A percentile compares a stretch with the other conserved stretches of the same genome.
These are phyloP conservation scores for Fragaria vesca DNA, from an alignment of 306 rosid species.

Conservation along the genomic window DNA sequence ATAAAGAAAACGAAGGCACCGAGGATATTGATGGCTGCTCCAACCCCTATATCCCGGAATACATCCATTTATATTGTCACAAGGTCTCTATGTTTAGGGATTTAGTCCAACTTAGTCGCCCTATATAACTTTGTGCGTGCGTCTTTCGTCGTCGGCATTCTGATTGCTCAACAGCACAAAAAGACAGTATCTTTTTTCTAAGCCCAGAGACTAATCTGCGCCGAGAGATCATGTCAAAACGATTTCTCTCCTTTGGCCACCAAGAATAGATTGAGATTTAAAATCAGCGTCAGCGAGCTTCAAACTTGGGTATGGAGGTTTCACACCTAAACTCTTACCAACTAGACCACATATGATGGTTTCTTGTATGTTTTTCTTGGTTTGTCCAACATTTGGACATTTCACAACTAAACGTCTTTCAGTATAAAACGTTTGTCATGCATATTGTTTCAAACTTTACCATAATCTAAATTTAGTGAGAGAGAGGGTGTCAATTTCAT, in stretches of 20 bases:
- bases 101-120: background rate
- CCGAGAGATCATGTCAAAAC: too few relatives aligned
- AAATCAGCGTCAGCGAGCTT: too few relatives aligned
- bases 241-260: accelerated
- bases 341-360: too few relatives aligned
- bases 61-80: conserved; percentile 58
- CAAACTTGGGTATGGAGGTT: too few relatives aligned
- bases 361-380: background rate
- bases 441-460: background rate
- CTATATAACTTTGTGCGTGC: background rate
- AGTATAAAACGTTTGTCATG: background rate
- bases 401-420: background rate
- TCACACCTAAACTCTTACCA: too few relatives aligned
- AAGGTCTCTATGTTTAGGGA: background rate
- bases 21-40: conserved; percentile 78
- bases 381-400: background rate
- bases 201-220: too few relatives aligned
- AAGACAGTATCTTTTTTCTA: too few relatives aligned
- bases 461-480: background rate
- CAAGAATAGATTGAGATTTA: too few relatives aligned
- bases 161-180: too few relatives aligned
- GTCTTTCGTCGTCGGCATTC: conserved; percentile 36
- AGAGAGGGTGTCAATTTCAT: background rate
- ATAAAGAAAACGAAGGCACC: conserved; percentile 70
- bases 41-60: conserved; percentile 62